Evolutionary conservation across 176 grass and related monocot species (phyloP), one percentile per base, ranked within the genome.

Genomic region (Eragrostis nindensis): DNA sequence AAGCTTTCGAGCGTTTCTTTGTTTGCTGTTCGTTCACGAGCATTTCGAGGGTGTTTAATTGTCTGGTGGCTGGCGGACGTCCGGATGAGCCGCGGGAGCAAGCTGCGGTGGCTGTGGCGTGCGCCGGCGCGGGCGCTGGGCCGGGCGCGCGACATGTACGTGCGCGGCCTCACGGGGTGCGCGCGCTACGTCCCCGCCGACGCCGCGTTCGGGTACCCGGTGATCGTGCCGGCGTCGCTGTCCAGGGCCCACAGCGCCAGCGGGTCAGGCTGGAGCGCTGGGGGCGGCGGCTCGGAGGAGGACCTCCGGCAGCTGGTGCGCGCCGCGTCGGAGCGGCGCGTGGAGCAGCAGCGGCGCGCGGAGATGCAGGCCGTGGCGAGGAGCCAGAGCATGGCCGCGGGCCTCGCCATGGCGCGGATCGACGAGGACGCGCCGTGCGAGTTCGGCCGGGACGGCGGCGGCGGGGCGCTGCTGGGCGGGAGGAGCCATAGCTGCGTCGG

Each of bases 161-260:
- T 85, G 56, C 71, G 65, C 46, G 52, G 82, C 32, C 7, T 89
- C 21, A 85, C 71, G 21, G 82, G 87, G 25, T 89, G 77, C 87
- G 64, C 87, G 71, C 82, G 87, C n/a, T 85, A 71, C 82, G 46
- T 71, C 7, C 87, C 87, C 14, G 30, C 56, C 46, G 82, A 89
- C 77, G 87, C 82, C 2, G 87, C 82, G 65, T 89, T 77, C 87
- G 87, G 87, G 11, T 89, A 89, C 82, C 87, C 87, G 77, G 77
- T 89, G 65, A 15, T 89, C 71, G 82, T 81, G 21, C 77, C 77
- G 46, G 38, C 60, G 67, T 0, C 68, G 57, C 57, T 71, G 45
- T 19, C 83, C 12, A 54, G 87, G 72, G 85, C 66, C 71, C 56
- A 14, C 42, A 88, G 80, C 86, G 24, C 2, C 40, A 64, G 2